Percentiles rank a stretch among this genome's conserved stretches.
These are phyloP conservation scores for Phytophthora cajani DNA, from an alignment of 352 stramenopile genomes.

Conservation along the genomic window DNA sequence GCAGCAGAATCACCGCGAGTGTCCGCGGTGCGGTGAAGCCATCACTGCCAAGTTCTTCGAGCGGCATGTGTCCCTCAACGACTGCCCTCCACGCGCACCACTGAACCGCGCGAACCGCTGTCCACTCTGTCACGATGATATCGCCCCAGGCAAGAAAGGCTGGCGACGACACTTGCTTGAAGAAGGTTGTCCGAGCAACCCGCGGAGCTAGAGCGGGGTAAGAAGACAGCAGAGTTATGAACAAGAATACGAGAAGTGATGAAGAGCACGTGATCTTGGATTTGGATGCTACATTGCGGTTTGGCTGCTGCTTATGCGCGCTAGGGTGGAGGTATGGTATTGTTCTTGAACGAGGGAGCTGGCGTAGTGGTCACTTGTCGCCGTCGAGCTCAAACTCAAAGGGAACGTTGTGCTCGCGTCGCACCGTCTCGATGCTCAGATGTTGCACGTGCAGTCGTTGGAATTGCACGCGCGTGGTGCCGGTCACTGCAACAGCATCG, in stretches of 20 bases:
- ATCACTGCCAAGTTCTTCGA: constrained; percentile 88
- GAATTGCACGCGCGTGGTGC: constrained; percentile 41
- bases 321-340: background rate
- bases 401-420: constrained; percentile 21
- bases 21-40: constrained; percentile 80
- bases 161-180: constrained; percentile 78
- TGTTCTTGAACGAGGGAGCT: background rate
- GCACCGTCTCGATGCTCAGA: constrained; percentile 15
- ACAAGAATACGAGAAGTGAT: constrained; percentile 25
- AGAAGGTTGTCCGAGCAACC: constrained; percentile 79
- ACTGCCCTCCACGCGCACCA: constrained; percentile 67
- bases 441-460: constrained; percentile 20
- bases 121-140: constrained; percentile 84
- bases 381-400: constrained; percentile 11
- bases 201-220: constrained; percentile 47
- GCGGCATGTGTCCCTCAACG: constrained; percentile 78
- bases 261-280: constrained; percentile 26
- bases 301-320: background rate
- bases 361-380: background rate
- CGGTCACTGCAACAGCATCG: constrained; percentile 26
- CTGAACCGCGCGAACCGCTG: constrained; percentile 77
- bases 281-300: constrained; percentile 6
- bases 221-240: constrained; percentile 24
- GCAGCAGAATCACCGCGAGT: constrained; percentile 84
- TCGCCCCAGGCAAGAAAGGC: constrained; percentile 63